Base-by-base conservation (phyloP, 1,284 basidiomycete genomes). In the Ustilago curta region DNA sequence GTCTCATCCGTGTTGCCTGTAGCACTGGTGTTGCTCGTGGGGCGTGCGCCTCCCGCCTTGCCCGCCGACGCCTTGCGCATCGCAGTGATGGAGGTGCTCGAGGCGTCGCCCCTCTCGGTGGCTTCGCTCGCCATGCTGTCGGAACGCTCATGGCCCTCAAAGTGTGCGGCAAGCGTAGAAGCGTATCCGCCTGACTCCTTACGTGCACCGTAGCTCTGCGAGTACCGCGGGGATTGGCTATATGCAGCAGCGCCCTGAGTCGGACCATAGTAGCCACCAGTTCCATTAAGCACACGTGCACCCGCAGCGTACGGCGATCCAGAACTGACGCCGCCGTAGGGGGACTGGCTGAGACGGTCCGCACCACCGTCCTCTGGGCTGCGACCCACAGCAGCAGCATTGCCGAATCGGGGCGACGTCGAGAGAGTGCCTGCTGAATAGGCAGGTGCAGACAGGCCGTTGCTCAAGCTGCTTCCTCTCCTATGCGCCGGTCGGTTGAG, bases 1-100 rank as follows among this genome's bases (percentile, higher is more conserved):
- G 70, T 83, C 68, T 84, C 81, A 59, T 80, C 77, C 27, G 70
- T 60, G 42, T 65, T 61, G 57, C 71, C 70, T 11, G 69, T 53
- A 2, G 73, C 69, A 8, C 58, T 59, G 14, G 73, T 66, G 62
- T 76, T 78, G 62, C 68, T 76, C 35, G 47, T 64, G 27, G 70
- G 57, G 25, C 64, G 55, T 19, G 48, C 63, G n/a, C 42, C 51
- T 19, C n/a, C 62, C 2, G 56, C 48, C 21, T 67, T 72, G 49
- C 47, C 40, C 6, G 27, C 16, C 35, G 54, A 64, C 8, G 59
- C 35, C 56, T 62, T 70, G 50, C 62, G 66, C 44, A 61, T 44
- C 37, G 68, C 58, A 16, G 47, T 29, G 42, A 42, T 47, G 23
- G 61, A 57, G 11, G 54, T 44, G n/a, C 18, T 27, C 4, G 55